Evolutionary conservation across 139 green algal species (phyloP).

Genomic region (Monoraphidium neglectum): DNA sequence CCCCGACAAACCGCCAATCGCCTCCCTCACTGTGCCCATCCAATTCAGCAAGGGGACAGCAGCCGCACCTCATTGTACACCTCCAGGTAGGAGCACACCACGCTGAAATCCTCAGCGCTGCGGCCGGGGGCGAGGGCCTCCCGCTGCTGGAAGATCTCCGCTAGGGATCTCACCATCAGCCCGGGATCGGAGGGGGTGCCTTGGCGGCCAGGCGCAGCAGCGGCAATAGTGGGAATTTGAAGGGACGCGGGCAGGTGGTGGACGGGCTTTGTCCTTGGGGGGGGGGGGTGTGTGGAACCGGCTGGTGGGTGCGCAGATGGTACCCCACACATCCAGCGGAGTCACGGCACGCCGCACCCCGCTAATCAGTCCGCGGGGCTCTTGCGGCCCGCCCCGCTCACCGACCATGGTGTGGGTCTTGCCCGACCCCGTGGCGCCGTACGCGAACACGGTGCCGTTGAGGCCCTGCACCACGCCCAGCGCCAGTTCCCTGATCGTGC

Average conservation of each 20-base stretch:
- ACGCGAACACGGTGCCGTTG: slow-evolving; percentile 84
- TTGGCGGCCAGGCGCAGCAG: background rate
- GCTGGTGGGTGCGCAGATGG: too few species aligned
- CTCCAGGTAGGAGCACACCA: slow-evolving; percentile 76
- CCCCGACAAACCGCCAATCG: background rate
- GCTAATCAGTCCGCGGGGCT: too few species aligned
- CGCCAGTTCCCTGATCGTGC: slow-evolving; percentile 65
- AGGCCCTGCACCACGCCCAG: slow-evolving; percentile 68
- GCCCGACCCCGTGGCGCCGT: slow-evolving; percentile 52
- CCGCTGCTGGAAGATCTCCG: slow-evolving; percentile 71
- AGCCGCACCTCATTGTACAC: slow-evolving; percentile 76
- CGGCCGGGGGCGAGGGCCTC: slow-evolving; percentile 26
- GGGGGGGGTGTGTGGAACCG: too few species aligned
- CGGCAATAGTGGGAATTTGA: too few species aligned
- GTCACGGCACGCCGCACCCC: too few species aligned
- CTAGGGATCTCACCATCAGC: slow-evolving; percentile 83
- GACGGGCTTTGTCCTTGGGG: too few species aligned
- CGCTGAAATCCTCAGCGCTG: slow-evolving; percentile 46
- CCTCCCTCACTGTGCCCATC: background rate
- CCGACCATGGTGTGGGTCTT: slow-evolving; percentile 81
- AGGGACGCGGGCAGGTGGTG: too few species aligned
- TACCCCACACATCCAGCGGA: too few species aligned
- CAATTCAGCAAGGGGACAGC: too few species aligned
- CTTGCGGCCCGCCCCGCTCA: too few species aligned
- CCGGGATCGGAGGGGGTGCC: slow-evolving; percentile 65